A percentile compares a stretch with the other conserved stretches of the same genome.
Conservation (phyloP, 352 stramenopile species). For the Globisporangium paroecandrum region DNA sequence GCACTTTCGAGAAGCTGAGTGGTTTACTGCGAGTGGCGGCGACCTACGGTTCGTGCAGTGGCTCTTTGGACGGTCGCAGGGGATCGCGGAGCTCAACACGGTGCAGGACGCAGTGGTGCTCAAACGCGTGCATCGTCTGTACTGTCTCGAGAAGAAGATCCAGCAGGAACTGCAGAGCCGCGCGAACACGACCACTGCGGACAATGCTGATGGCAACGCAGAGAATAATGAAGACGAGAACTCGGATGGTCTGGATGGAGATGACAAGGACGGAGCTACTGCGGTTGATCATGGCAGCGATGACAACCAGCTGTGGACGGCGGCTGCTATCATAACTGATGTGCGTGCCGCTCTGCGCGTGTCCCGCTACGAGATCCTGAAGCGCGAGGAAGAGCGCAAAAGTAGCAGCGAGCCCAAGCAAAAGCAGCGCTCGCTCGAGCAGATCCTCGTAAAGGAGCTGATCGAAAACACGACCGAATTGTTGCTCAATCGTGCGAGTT, state of each 20-base stretch:
- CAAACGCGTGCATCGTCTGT: conserved; percentile 37
- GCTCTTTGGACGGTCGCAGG: conserved; percentile 53
- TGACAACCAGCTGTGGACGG: conserved; percentile 10
- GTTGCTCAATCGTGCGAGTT: conserved; percentile 43
- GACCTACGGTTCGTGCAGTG: conserved; percentile 54
- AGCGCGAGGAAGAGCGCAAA: conserved; percentile 16
- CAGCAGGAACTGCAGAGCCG: conserved; percentile 34
- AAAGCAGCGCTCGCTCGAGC: conserved; percentile 29
- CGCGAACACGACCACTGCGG: conserved; percentile 4
- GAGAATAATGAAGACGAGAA: conserved; percentile 14
- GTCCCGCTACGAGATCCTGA: conserved; percentile 27
- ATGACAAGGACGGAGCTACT: conserved; percentile 9
- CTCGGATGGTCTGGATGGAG: conserved; percentile 1
- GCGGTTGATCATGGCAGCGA: background rate
- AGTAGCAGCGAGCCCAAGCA: conserved; percentile 16
- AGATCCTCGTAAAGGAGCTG: conserved; percentile 46
- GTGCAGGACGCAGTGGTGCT: conserved; percentile 24
- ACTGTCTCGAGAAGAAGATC: conserved; percentile 44
- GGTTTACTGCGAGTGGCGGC: conserved; percentile 40
- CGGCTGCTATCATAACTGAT: conserved; percentile 31
- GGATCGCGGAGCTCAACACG: conserved; percentile 33
- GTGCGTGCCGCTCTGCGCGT: conserved; percentile 27
- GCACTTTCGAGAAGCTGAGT: conserved; percentile 37
- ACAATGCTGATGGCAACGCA: conserved; percentile 14
- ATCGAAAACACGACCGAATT: conserved; percentile 68